Base-by-base conservation (phyloP, 805 yeast species). In the Cyberlindnera veronae region DNA sequence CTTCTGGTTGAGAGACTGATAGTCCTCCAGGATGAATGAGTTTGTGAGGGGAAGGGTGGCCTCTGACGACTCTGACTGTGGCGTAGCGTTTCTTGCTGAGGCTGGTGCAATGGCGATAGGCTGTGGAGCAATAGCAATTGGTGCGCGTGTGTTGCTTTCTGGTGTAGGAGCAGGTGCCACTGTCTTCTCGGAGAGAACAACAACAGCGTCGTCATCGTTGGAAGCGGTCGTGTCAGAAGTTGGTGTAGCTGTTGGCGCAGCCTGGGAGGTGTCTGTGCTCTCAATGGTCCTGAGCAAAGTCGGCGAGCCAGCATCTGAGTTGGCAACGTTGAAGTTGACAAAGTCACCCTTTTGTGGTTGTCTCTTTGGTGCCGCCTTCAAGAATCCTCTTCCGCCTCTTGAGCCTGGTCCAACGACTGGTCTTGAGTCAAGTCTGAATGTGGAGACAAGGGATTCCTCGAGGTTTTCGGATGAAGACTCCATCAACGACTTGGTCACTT, bases 401-500 rank as follows among this genome's bases (percentile, higher is more conserved):
- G 60, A 55, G 2, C 61, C 61, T 1, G 60, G 60, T 0, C 61
- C 61, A 15, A 38, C 21, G 1, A 57, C 21, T 11, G 61, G 61
- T 34, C 23, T 40, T 2, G 52, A 39, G 33, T 57, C 61, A 5
- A 51, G 42, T 42, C 61, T 51, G 28, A 57, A 57, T 12, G 34
- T 47, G 3, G 59, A 53, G 3, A 57, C 30, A 6, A 57, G 23
- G 12, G 53, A 46, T 31, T 54, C 53, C 19, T 55, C 55, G 13
- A 30, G 31, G 41, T 55, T 57, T 10, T 42, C 43, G 10, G 42
- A 23, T 0, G 61, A 46, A 1, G 42, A 20, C 1, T 22, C 34
- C 15, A 34, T 48, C 17, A 35, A 27, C 9, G 23, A 29, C 27
- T 31, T 31, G 4, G 38, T 8, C 7, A 32, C 13, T 17, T 23